Base-by-base conservation (phyloP, 176 grass and related monocot genomes). In the Cenchrus americanus region DNA sequence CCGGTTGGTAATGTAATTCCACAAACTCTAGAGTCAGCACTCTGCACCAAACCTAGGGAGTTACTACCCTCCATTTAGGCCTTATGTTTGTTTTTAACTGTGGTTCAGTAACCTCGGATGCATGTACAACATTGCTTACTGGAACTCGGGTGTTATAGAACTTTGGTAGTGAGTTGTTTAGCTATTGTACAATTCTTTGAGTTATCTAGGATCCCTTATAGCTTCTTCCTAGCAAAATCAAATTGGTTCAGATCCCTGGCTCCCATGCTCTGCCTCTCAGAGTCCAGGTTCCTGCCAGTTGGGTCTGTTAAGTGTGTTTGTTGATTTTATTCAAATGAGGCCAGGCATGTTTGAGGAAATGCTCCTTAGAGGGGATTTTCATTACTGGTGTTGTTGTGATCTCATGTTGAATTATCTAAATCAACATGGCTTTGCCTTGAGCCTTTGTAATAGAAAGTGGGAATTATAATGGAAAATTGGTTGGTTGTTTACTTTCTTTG, bases 231-330 rank as follows among this genome's bases (percentile, higher is more conserved):
- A 1, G 2, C 65, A 76, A 61, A 52, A 37, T 66, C n/a, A 62
- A 62, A 75, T 69, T 80, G 37, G 26, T 87, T 62, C 41, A n/a
- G 49, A 47, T 67, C 49, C 50, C 67, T 10, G 76, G 32, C 54
- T 76, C 42, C 42, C 27, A 67, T 61, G 24, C 26, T 73, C 51
- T 80, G 17, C 41, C 12, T 41, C 63, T 46, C 8, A 42, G 37
- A 59, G 2, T 41, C 5, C 4, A 37, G 21, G 43, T 79, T 79
- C 49, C 47, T 23, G 23, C 18, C 37, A 67, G 15, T 13, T 51
- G 58, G 58, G 14, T 41, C 17, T 11, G 23, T 64, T 48, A 3
- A 1, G 57, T 5, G 21, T 60, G 8, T 60, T 23, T 54, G 19
- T 9, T 79, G 24, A 40, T 75, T 77, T 82, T 59, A 19, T 72